A percentile compares a stretch with the other conserved stretches of the same genome.
Evolutionary conservation across 768 basidiomycete genomes (phyloP).

Genomic region (Symmetrospora coprosmae): DNA sequence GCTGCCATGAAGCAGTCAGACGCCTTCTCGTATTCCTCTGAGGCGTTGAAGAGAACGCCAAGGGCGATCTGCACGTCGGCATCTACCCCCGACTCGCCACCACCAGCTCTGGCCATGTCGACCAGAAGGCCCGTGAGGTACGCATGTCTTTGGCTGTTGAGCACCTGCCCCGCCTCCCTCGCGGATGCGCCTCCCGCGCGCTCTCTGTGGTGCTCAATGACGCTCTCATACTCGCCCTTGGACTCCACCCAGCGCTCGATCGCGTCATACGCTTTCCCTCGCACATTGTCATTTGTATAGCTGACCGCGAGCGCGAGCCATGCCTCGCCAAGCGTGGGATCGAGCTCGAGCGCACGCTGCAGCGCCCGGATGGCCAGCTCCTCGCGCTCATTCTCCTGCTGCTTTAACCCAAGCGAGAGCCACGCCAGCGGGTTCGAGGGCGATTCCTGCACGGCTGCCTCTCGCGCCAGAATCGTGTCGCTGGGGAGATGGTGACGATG

Average conservation of each 20-base stretch:
- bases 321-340: constrained; percentile 52
- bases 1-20: constrained; percentile 88
- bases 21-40: constrained; percentile 82
- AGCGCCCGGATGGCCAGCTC: constrained; percentile 75
- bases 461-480: constrained; percentile 67
- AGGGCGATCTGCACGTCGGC: constrained; percentile 90
- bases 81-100: constrained; percentile 49
- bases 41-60: constrained; percentile 79
- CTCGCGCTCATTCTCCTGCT: constrained; percentile 96
- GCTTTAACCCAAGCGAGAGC: constrained; percentile 87
- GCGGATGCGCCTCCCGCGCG: constrained; percentile 33
- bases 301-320: constrained; percentile 87
- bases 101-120: constrained; percentile 51
- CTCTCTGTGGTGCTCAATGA: constrained; percentile 41
- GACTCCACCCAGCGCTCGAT: constrained; percentile 71
- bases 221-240: constrained; percentile 41
- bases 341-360: constrained; percentile 61
- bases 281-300: constrained; percentile 74
- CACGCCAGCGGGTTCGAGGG: constrained; percentile 58
- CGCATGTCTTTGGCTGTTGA: constrained; percentile 30
- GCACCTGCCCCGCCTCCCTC: background rate
- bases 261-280: constrained; percentile 59
- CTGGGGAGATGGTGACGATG: constrained; percentile 22
- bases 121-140: constrained; percentile 64
- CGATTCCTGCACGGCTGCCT: constrained; percentile 72